These are phyloP conservation scores for Musa itinerans DNA, from an alignment of 176 grass and related monocot species.

Conservation along the genomic window DNA sequence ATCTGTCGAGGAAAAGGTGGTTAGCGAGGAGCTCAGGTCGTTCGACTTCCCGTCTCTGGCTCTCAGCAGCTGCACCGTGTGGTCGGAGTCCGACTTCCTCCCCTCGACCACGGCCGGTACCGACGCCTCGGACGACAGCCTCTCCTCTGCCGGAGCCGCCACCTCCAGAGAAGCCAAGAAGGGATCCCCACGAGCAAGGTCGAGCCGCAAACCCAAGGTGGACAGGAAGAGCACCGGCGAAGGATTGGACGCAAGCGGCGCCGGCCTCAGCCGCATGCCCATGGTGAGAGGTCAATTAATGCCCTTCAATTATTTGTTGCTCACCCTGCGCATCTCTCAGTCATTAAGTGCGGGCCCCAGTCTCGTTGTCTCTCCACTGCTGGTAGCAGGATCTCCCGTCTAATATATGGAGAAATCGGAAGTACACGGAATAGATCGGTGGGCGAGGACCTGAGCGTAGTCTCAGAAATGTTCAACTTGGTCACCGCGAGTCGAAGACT, in stretches of 20 bases:
- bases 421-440: too few species aligned
- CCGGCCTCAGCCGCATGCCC: background rate
- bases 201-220: background rate
- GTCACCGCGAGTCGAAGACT: too few species aligned
- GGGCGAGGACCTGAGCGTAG: background rate
- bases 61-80: conserved; percentile 55
- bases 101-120: conserved; percentile 13
- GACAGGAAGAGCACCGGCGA: background rate
- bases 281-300: background rate
- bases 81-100: conserved; percentile 28
- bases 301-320: background rate
- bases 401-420: background rate
- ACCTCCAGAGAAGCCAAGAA: conserved; percentile 6
- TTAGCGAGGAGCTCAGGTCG: background rate
- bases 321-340: too few species aligned
- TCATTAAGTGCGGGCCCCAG: background rate
- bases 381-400: background rate
- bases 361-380: background rate
- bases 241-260: background rate
- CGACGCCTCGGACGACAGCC: conserved; percentile 30
- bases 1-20: conserved; percentile 22
- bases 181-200: background rate
- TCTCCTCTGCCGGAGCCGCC: background rate
- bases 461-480: too few species aligned
- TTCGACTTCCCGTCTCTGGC: conserved; percentile 46